Percentiles rank a stretch among this genome's conserved stretches.
phyloP scores from a whole-genome alignment of 2,329 filamentous ascomycete species.

The Botrytis tulipae region DNA sequence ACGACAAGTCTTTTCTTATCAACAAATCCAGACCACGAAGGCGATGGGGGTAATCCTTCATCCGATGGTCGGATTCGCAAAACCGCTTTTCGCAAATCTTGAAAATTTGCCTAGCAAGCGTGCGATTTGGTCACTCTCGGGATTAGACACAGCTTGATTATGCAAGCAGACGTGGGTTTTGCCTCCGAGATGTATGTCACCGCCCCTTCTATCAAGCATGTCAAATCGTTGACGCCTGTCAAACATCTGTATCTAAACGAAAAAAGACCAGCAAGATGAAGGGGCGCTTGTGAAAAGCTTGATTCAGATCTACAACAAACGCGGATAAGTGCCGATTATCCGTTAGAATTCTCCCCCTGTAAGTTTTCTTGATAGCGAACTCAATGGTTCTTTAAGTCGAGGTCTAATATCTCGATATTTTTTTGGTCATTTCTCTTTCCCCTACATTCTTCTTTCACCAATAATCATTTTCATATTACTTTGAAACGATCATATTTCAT shows the following conservation, averaged over 20 bases:
- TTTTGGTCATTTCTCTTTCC: background rate
- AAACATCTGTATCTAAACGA: slow-evolving; percentile 5
- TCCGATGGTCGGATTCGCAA: slow-evolving; percentile 18
- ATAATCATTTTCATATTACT: background rate
- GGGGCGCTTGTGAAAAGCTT: background rate
- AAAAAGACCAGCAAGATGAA: slow-evolving; percentile 2
- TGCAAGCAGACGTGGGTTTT: background rate
- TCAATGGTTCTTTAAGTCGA: slow-evolving; percentile 11
- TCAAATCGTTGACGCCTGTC: slow-evolving; percentile 9
- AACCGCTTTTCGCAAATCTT: background rate
- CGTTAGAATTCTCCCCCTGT: background rate
- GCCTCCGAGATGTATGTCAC: background rate
- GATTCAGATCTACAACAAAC: background rate
- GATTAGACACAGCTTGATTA: background rate
- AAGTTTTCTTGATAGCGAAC: background rate
- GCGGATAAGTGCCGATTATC: slow-evolving; percentile 14
- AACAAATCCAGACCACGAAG: background rate
- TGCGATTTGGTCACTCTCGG: background rate
- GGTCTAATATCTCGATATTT: background rate
- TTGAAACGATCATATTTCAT: background rate
- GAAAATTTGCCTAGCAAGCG: background rate
- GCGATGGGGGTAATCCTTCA: background rate
- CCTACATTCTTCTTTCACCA: background rate
- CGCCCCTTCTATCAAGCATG: background rate
- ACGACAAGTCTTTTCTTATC: background rate